Evolutionary conservation across 805 yeast species (phyloP).

Genomic region (Priceomyces medius): DNA sequence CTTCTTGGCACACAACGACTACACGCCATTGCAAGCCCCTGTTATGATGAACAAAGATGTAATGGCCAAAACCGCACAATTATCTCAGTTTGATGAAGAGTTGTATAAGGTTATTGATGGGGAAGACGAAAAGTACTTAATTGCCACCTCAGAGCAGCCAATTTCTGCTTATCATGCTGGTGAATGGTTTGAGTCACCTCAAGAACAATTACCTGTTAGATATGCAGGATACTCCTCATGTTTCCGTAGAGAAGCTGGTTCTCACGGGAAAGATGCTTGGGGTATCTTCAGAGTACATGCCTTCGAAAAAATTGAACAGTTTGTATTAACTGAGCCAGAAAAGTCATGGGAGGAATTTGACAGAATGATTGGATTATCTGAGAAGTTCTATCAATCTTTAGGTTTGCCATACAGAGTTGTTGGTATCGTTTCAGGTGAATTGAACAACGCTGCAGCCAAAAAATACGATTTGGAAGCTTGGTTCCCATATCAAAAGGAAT

Average conservation of each 20-base stretch:
- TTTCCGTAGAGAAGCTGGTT: constrained; percentile 99
- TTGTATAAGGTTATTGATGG: constrained; percentile 96
- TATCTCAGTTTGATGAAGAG: constrained; percentile 97
- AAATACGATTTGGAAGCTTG: constrained; percentile 98
- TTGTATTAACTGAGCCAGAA: constrained; percentile 93
- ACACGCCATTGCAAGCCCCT: constrained; percentile 94
- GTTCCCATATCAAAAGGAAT: constrained; percentile 99
- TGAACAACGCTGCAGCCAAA: constrained; percentile 98
- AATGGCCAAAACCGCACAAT: constrained; percentile 99
- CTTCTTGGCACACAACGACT: constrained; percentile 75
- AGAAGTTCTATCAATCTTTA: constrained; percentile 88
- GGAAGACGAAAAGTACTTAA: constrained; percentile 93
- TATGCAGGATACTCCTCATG: constrained; percentile 98
- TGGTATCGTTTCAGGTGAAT: constrained; percentile 97
- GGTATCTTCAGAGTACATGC: constrained; percentile 99
- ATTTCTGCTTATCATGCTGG: constrained; percentile 95
- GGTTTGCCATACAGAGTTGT: constrained; percentile 96
- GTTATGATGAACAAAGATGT: constrained; percentile 99
- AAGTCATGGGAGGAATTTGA: constrained; percentile 98
- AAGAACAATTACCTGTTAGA: constrained; percentile 92
- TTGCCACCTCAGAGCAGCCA: constrained; percentile 99
- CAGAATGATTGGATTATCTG: constrained; percentile 86
- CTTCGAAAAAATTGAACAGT: constrained; percentile 97
- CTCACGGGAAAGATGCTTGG: constrained; percentile 99
- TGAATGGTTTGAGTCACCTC: constrained; percentile 98